Percentiles rank a stretch among this genome's conserved stretches.
Conservation (phyloP, 768 basidiomycete genomes). For the Clitopilus hobsonii region DNA sequence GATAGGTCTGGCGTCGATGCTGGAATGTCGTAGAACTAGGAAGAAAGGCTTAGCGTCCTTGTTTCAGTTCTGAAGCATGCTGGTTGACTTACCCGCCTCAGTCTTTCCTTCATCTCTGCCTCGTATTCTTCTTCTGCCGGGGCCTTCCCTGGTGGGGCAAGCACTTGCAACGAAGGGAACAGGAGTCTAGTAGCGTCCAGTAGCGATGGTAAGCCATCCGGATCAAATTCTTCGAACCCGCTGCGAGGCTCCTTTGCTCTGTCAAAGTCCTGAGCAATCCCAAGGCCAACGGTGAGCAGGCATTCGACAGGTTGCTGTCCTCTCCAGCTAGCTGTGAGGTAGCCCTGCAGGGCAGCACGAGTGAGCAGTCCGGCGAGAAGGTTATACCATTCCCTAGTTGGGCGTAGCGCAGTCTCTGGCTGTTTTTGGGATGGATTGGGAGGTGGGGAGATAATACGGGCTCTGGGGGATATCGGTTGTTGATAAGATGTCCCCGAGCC, state of each 20-base stretch:
- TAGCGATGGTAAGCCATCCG: conserved; percentile 71
- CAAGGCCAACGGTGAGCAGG: conserved; percentile 68
- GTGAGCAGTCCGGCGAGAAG: conserved; percentile 73
- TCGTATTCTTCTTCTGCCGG: conserved; percentile 69
- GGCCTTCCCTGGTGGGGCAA: conserved; percentile 27
- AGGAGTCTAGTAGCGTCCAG: conserved; percentile 62
- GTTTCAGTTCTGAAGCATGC: not conserved
- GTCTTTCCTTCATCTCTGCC: conserved; percentile 67
- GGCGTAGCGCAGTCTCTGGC: conserved; percentile 51
- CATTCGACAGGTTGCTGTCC: conserved; percentile 68
- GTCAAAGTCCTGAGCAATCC: conserved; percentile 29
- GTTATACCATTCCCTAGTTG: conserved; percentile 79
- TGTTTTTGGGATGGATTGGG: conserved; percentile 19
- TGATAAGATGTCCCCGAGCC: not conserved
- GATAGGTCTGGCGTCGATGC: conserved; percentile 66
- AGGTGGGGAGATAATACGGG: conserved; percentile 11
- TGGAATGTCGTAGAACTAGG: conserved; percentile 76
- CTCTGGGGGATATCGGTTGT: conserved; percentile 8
- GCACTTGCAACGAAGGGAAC: conserved; percentile 52
- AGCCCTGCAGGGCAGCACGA: conserved; percentile 82
- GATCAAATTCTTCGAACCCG: conserved; percentile 59
- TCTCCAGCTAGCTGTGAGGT: conserved; percentile 76
- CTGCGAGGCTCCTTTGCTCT: conserved; percentile 25
- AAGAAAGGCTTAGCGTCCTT: conserved; percentile 2
- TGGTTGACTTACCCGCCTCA: conserved; percentile 53